Evolutionary conservation across 2,329 filamentous ascomycete species (phyloP), one percentile per base, ranked within the genome.

Genomic region (Lachnellula hyalina): DNA sequence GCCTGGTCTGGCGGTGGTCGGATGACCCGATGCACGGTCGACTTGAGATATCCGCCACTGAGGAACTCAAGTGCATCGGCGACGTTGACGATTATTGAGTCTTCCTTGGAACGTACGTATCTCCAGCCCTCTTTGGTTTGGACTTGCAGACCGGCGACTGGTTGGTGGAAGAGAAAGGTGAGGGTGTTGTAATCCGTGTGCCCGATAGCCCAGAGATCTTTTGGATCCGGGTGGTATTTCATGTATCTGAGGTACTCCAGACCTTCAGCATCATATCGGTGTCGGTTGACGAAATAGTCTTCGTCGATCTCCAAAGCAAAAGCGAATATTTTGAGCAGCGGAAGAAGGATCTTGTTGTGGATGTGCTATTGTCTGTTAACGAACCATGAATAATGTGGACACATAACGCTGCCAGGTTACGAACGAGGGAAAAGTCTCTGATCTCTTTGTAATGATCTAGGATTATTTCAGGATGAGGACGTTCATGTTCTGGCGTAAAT

Each of bases 161-260:
- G 80, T 55, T 83, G 80, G 0, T 78, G 72, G 70, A 83, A 82
- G 0, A 82, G 72, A 19, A 83, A 69, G 0, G 80, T 82, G 0
- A 81, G 71, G 0, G 75, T 76, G 0, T 78, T 78, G 0, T 82
- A 68, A 51, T 83, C 80, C 0, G 79, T 82, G 60, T 82, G 79
- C 0, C 79, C 79, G 0, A 71, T 70, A 0, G 72, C 72, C 62
- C 77, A 79, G 1, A 80, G 67, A 38, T 72, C 70, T 55, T 76
- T 77, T 12, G 77, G 73, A 15, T 76, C 72, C 0, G 71, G 66
- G 0, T 70, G 73, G 56, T 82, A 82, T 55, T 77, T 73, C 79
- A 83, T 83, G 64, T 83, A 84, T 3, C 82, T 75, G 9, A 83
- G 71, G 55, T 84, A 81, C 32, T 80, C 78, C 55, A 84, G 79